These are phyloP conservation scores for Aspergillus brunneoviolaceus DNA, from an alignment of 2,329 filamentous ascomycete genomes.

Conservation along the genomic window DNA sequence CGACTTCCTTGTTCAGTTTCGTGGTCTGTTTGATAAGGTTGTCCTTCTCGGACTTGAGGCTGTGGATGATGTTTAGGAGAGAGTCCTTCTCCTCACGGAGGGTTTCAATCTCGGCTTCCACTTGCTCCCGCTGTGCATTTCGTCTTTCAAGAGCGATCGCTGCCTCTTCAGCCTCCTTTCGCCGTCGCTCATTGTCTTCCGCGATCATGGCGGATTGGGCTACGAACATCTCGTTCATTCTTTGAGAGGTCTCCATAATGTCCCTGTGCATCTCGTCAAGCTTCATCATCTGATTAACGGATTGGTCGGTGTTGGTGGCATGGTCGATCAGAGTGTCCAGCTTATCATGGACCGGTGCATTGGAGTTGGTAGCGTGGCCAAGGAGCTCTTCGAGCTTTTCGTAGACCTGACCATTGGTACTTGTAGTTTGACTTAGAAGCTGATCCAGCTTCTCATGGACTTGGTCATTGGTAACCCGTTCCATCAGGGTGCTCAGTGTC, in stretches of 20 bases:
- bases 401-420: conserved; percentile 48
- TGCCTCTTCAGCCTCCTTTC: conserved; percentile 77
- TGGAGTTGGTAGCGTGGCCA: conserved; percentile 33
- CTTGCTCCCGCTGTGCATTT: conserved; percentile 63
- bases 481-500: conserved; percentile 52
- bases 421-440: conserved; percentile 37
- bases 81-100: conserved; percentile 62
- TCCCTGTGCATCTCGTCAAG: conserved; percentile 87
- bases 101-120: conserved; percentile 53
- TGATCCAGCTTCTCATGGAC: conserved; percentile 61
- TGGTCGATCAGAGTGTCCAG: conserved; percentile 50
- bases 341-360: conserved; percentile 35
- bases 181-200: conserved; percentile 75
- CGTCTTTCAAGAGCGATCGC: conserved; percentile 77
- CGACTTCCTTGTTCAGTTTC: conserved; percentile 78
- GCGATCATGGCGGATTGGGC: conserved; percentile 53
- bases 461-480: conserved; percentile 50
- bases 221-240: conserved; percentile 70
- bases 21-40: conserved; percentile 74
- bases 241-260: conserved; percentile 77
- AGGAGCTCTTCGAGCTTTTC: conserved; percentile 57
- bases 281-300: conserved; percentile 72
- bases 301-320: conserved; percentile 62
- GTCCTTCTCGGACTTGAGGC: conserved; percentile 56
- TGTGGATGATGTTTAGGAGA: conserved; percentile 56